Conservation (phyloP, 371 early-diverging fungal genomes). For the Basidiobolus meristosporus region DNA sequence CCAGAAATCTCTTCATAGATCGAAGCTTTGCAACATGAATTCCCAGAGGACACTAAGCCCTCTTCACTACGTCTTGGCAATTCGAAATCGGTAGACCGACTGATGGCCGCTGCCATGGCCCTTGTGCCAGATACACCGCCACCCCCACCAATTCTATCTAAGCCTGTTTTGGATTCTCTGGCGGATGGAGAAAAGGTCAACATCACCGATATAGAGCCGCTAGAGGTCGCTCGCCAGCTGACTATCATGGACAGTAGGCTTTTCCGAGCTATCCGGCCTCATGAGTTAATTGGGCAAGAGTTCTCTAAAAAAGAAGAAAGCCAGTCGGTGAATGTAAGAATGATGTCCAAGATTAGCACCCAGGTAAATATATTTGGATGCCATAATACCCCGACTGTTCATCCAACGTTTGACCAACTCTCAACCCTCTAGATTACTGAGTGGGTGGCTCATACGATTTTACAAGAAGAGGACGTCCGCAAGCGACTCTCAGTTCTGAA, state of each 20-base stretch:
- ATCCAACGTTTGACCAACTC: no score
- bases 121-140: no score
- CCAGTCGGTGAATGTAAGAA: slow-evolving; percentile 9
- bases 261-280: slow-evolving; percentile 34
- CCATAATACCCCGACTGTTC: no score
- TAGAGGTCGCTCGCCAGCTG: slow-evolving; percentile 58
- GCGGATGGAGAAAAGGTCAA: slow-evolving; percentile 9
- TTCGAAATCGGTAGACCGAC: no score
- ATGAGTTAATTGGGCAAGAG: slow-evolving; percentile 37
- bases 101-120: no score
- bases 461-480: slow-evolving; percentile 18
- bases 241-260: slow-evolving; percentile 36
- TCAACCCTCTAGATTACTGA: slow-evolving; percentile 7
- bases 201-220: slow-evolving; percentile 46
- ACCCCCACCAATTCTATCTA: no score
- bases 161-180: no score
- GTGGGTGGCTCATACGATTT: slow-evolving; percentile 9
- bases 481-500: slow-evolving; percentile 55
- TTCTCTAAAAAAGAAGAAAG: slow-evolving; percentile 27
- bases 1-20: no score
- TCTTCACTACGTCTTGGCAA: no score
- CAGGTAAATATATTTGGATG: slow-evolving; percentile 10
- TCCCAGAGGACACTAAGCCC: no score
- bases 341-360: slow-evolving; percentile 2
- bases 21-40: no score